Conservation (phyloP, 108 stramenopile species). For the Nitzschia inconspicua region DNA sequence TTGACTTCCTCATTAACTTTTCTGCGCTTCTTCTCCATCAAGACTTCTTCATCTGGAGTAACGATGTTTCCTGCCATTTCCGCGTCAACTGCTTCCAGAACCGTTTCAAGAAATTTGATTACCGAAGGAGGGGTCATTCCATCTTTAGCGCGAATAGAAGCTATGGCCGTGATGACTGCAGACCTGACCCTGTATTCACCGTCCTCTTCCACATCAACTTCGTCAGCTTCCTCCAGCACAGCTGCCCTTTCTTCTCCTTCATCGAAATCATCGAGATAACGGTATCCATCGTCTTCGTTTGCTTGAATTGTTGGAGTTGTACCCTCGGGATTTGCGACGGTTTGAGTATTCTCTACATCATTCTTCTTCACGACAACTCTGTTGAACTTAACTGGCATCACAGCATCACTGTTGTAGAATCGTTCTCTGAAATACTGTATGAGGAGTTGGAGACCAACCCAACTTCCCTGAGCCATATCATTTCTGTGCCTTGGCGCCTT, state of each 20-base stretch:
- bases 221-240: conserved; percentile 72
- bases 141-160: conserved; percentile 78
- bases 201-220: conserved; percentile 83
- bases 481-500: conserved; percentile 72
- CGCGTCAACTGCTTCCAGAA: conserved; percentile 68
- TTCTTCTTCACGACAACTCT: conserved; percentile 71
- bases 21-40: conserved; percentile 29
- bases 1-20: conserved; percentile 5
- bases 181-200: conserved; percentile 80
- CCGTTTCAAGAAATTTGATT: conserved; percentile 62
- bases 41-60: conserved; percentile 60
- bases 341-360: conserved; percentile 36
- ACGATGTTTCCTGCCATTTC: conserved; percentile 58
- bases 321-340: conserved; percentile 25
- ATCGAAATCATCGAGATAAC: conserved; percentile 65
- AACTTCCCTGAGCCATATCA: conserved; percentile 56
- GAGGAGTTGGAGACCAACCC: conserved; percentile 74
- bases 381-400: conserved; percentile 74
- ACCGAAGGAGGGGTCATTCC: conserved; percentile 70
- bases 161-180: conserved; percentile 77
- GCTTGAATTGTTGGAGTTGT: conserved; percentile 26
- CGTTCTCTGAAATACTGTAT: conserved; percentile 85
- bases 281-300: conserved; percentile 52
- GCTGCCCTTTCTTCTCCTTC: conserved; percentile 56
- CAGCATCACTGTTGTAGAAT: conserved; percentile 57